A percentile compares a stretch with the other conserved stretches of the same genome.
These are phyloP conservation scores for Henckelia pumila DNA, from an alignment of 257 asterid genomes.

Conservation along the genomic window DNA sequence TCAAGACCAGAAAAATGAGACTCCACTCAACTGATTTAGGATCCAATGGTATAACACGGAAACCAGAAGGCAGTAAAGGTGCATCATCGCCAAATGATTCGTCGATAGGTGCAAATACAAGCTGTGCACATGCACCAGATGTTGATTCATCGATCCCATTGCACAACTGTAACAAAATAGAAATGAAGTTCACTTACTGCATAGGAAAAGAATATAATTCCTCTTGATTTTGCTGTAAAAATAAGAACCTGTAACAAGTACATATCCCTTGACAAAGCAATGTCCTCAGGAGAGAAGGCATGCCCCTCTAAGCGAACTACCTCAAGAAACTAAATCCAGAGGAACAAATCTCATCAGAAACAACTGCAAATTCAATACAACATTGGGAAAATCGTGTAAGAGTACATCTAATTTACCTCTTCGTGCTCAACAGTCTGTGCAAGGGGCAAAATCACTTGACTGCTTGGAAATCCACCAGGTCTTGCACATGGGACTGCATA, in stretches of 20 bases:
- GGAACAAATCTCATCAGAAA: not conserved
- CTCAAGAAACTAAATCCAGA: conserved; percentile 59
- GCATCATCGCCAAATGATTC: conserved; percentile 95
- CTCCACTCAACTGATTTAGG: conserved; percentile 71
- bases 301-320: conserved; percentile 84
- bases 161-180: conserved; percentile 55
- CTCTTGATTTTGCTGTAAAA: not conserved
- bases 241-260: conserved; percentile 68
- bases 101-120: conserved; percentile 90
- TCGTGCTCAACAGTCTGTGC: conserved; percentile 84
- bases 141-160: conserved; percentile 80
- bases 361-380: not conserved
- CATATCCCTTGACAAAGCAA: conserved; percentile 80
- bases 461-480: conserved; percentile 65
- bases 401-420: conserved; percentile 45
- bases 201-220: not conserved
- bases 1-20: not conserved
- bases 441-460: conserved; percentile 75
- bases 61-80: conserved; percentile 85
- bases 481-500: conserved; percentile 68
- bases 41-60: conserved; percentile 87
- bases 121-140: conserved; percentile 83
- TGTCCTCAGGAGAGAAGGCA: conserved; percentile 70
- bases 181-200: conserved; percentile 1
- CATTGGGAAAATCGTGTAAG: no score